Percentiles rank a stretch among this genome's conserved stretches.
Conservation (phyloP, 768 basidiomycete genomes). For the Mycena floridula region DNA sequence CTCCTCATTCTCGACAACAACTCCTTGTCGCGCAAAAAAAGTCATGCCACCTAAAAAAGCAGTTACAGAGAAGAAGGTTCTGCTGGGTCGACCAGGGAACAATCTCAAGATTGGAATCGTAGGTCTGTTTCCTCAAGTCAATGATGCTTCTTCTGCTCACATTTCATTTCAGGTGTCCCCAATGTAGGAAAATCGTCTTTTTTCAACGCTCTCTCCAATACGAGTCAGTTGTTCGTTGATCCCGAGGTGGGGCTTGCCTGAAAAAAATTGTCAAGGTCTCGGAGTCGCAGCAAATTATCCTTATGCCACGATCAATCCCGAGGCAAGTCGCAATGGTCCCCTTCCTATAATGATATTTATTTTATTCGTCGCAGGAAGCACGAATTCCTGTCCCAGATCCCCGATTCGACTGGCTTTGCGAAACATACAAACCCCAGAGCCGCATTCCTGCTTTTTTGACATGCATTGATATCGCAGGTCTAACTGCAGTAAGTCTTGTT, state of each 20-base stretch:
- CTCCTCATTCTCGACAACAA: too few relatives aligned
- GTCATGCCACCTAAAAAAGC: conserved; percentile 60
- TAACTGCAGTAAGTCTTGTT: conserved; percentile 69
- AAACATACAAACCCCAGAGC: conserved; percentile 82
- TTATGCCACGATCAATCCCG: conserved; percentile 90
- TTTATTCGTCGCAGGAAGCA: conserved; percentile 53
- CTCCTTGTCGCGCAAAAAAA: too few relatives aligned
- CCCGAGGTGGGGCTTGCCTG: conserved; percentile 1
- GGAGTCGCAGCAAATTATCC: conserved; percentile 98
- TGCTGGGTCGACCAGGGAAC: conserved; percentile 90
- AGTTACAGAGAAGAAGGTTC: conserved; percentile 71
- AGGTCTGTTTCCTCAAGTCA: conserved; percentile 51
- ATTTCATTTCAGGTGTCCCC: conserved; percentile 59
- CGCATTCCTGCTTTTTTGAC: conserved; percentile 93
- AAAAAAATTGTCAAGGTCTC: conserved; percentile 46
- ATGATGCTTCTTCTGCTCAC: conserved; percentile 12
- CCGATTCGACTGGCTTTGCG: conserved; percentile 93
- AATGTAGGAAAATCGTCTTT: conserved; percentile 99
- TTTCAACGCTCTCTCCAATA: conserved; percentile 93
- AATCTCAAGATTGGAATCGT: conserved; percentile 99
- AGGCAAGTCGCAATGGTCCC: conserved; percentile 32
- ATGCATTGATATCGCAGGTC: conserved; percentile 97
- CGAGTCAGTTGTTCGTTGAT: conserved; percentile 44
- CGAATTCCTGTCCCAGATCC: conserved; percentile 92
- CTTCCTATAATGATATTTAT: too few relatives aligned